A percentile compares a stretch with the other conserved stretches of the same genome.
Evolutionary conservation across 768 basidiomycete species (phyloP).

Genomic region (Boletus pseudo-olivaceus): DNA sequence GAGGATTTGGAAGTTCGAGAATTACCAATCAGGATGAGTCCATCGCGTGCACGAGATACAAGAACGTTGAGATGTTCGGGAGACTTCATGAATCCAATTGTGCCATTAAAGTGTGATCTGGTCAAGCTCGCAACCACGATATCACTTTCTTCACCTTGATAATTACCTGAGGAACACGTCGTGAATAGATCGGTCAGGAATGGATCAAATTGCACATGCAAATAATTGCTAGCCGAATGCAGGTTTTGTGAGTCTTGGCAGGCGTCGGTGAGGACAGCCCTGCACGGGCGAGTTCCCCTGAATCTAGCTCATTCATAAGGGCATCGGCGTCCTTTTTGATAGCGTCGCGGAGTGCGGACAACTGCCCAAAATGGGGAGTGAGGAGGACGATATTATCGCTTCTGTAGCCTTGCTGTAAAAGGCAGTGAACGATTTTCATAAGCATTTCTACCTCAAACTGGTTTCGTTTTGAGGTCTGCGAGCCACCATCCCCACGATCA

Average conservation of each 20-base stretch:
- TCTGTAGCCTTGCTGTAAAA: slow-evolving; percentile 65
- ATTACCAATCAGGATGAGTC: slow-evolving; percentile 65
- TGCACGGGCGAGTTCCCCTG: slow-evolving; percentile 52
- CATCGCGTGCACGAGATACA: slow-evolving; percentile 64
- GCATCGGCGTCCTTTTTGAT: slow-evolving; percentile 52
- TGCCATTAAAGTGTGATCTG: slow-evolving; percentile 49
- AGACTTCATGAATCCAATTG: slow-evolving; percentile 72
- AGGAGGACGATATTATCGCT: slow-evolving; percentile 59
- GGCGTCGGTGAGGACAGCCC: slow-evolving; percentile 43
- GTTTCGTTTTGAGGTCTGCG: slow-evolving; percentile 60
- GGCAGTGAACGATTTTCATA: slow-evolving; percentile 60
- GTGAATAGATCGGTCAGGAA: background rate
- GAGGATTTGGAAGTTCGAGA: slow-evolving; percentile 52
- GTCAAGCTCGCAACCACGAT: slow-evolving; percentile 63
- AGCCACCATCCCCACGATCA: slow-evolving; percentile 45
- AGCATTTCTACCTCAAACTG: slow-evolving; percentile 59
- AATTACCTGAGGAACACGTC: slow-evolving; percentile 50
- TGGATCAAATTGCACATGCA: slow-evolving; percentile 36
- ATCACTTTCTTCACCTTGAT: slow-evolving; percentile 73
- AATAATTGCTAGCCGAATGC: slow-evolving; percentile 60
- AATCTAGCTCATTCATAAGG: slow-evolving; percentile 60
- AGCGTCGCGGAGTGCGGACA: slow-evolving; percentile 45
- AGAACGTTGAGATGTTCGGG: slow-evolving; percentile 70
- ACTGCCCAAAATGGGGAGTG: slow-evolving; percentile 68
- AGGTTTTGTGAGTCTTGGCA: slow-evolving; percentile 37